Conservation (phyloP, 2,329 filamentous ascomycete genomes). For the Hymenoscyphus repandus region DNA sequence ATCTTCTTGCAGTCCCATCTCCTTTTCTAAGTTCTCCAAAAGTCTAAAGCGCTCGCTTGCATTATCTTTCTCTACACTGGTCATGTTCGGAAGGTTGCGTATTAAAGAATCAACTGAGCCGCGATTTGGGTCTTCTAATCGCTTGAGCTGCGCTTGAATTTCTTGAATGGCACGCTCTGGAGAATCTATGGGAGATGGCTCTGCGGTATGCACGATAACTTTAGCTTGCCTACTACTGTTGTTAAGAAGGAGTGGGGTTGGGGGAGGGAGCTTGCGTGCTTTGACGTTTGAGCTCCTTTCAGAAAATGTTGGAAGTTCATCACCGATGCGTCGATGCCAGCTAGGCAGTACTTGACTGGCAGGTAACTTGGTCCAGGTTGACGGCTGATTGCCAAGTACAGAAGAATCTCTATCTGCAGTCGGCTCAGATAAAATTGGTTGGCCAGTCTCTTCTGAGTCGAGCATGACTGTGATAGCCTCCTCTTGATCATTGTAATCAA, state of each 20-base stretch:
- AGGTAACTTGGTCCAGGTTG: conserved; percentile 11
- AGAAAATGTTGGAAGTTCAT: conserved; percentile 55
- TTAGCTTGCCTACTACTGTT: conserved; percentile 37
- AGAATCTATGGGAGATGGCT: conserved; percentile 26
- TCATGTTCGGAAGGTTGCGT: conserved; percentile 18
- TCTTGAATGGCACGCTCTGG: conserved; percentile 26
- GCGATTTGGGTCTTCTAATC: conserved; percentile 27
- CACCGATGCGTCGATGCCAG: conserved; percentile 55
- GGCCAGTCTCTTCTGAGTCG: conserved; percentile 31
- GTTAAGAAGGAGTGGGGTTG: conserved; percentile 49
- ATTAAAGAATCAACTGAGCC: conserved; percentile 26
- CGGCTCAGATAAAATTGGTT: conserved; percentile 20
- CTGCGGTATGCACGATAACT: conserved; percentile 36
- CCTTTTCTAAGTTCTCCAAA: conserved; percentile 54
- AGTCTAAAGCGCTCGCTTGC: conserved; percentile 31
- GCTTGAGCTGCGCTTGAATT: conserved; percentile 30
- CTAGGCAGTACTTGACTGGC: conserved; percentile 3
- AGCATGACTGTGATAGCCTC: conserved; percentile 42
- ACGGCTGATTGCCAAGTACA: conserved; percentile 27
- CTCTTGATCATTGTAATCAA: conserved; percentile 24
- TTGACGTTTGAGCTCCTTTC: conserved; percentile 41
- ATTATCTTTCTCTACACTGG: conserved; percentile 5
- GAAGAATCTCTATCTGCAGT: conserved; percentile 26
- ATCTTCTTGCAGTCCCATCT: conserved; percentile 55
- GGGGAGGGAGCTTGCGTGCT: conserved; percentile 50